A percentile compares a stretch with the other conserved stretches of the same genome.
Evolutionary conservation across 2,329 filamentous ascomycete genomes (phyloP).

Genomic region (Nemania abortiva): DNA sequence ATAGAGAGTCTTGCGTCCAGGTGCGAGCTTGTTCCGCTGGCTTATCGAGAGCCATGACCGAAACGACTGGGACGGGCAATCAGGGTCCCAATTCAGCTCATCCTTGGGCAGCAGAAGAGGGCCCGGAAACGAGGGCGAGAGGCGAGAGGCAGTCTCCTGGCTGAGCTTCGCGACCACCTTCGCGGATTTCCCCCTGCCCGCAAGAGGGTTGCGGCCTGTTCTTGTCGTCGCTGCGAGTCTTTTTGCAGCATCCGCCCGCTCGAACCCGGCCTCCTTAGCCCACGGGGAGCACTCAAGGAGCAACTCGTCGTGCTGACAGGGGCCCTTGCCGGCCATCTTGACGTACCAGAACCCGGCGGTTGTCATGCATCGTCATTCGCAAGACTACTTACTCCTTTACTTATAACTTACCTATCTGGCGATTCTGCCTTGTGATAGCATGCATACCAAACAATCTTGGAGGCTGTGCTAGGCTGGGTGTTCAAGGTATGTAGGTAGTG

Average conservation of each 20-base stretch:
- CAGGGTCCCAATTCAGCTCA: slow-evolving; percentile 66
- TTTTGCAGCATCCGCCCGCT: slow-evolving; percentile 46
- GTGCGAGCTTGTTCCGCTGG: slow-evolving; percentile 63
- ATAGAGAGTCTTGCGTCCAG: slow-evolving; percentile 64
- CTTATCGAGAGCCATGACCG: slow-evolving; percentile 61
- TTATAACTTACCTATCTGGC: slow-evolving; percentile 5
- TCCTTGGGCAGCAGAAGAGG: slow-evolving; percentile 71
- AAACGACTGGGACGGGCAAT: slow-evolving; percentile 64
- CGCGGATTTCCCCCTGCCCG: slow-evolving; percentile 16
- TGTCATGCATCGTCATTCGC: not conserved
- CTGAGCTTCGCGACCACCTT: slow-evolving; percentile 38
- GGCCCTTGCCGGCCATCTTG: slow-evolving; percentile 14
- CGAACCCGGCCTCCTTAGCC: slow-evolving; percentile 50
- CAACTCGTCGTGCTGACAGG: slow-evolving; percentile 41
- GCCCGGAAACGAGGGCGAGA: slow-evolving; percentile 62
- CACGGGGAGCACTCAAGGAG: slow-evolving; percentile 50
- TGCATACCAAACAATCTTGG: not conserved
- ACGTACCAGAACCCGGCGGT: not conserved
- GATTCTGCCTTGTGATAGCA: not conserved
- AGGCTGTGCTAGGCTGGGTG: not conserved
- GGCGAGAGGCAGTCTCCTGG: slow-evolving; percentile 36
- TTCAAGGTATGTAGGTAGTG: not conserved
- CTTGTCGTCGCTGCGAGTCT: slow-evolving; percentile 49
- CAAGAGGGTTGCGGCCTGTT: slow-evolving; percentile 46
- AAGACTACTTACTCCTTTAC: not conserved